phyloP scores from a whole-genome alignment of 2,329 filamentous ascomycete species.

The Fonsecaea pedrosoi region DNA sequence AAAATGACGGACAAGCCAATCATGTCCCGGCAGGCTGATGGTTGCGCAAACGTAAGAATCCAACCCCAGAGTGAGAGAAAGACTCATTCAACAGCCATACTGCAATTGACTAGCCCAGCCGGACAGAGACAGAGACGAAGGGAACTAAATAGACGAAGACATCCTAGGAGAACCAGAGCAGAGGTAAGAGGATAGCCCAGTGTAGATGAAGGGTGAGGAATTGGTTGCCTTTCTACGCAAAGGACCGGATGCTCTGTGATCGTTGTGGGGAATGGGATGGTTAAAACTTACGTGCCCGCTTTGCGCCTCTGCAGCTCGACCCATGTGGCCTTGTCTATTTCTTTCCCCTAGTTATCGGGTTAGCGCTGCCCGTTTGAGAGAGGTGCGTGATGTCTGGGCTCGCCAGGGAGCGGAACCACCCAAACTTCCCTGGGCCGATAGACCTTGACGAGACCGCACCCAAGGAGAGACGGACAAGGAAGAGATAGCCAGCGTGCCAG shows the following conservation, averaged over 20 bases:
- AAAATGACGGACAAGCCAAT: slow-evolving; percentile 30
- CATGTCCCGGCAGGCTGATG: slow-evolving; percentile 25
- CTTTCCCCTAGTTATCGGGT: slow-evolving; percentile 20
- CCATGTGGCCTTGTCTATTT: slow-evolving; percentile 33
- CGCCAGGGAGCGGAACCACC: slow-evolving; percentile 23
- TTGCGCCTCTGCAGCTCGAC: slow-evolving; percentile 29
- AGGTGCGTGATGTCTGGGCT: slow-evolving; percentile 33
- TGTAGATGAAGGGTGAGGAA: slow-evolving; percentile 27
- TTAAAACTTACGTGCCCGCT: slow-evolving; percentile 18
- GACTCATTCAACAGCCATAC: slow-evolving; percentile 25
- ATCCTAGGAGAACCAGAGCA: slow-evolving; percentile 19
- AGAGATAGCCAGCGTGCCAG: slow-evolving; percentile 26
- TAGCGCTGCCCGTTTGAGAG: slow-evolving; percentile 33
- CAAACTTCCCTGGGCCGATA: slow-evolving; percentile 10
- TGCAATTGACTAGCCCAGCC: slow-evolving; percentile 28
- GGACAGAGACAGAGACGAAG: slow-evolving; percentile 18
- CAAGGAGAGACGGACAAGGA: neutral
- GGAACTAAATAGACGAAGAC: slow-evolving; percentile 34
- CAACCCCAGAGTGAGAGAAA: slow-evolving; percentile 21
- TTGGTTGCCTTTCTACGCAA: slow-evolving; percentile 29
- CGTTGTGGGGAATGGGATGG: slow-evolving; percentile 13
- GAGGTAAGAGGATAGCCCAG: slow-evolving; percentile 23
- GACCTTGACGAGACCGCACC: slow-evolving; percentile 11
- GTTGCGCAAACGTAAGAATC: slow-evolving; percentile 8
- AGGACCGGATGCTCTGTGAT: slow-evolving; percentile 18